A percentile compares a stretch with the other conserved stretches of the same genome.
Conservation (phyloP, 2,329 filamentous ascomycete genomes). For the Aurifilum marmelostoma region DNA sequence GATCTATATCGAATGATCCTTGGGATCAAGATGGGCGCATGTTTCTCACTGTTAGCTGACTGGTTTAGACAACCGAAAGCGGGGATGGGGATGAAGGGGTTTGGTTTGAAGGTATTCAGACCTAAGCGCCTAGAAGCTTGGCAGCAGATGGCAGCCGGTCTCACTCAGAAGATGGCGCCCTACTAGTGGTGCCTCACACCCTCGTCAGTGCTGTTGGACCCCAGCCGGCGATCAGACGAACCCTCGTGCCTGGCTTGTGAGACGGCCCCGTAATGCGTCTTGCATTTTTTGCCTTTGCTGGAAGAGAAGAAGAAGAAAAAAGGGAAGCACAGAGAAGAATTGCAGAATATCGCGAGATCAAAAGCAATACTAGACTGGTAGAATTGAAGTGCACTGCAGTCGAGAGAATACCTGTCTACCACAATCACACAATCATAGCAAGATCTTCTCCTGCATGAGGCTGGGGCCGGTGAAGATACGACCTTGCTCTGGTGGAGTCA, state of each 20-base stretch:
- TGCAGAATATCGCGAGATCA: neutral
- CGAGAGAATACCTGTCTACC: conserved; percentile 9
- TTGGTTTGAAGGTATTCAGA: neutral
- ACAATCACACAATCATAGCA: neutral
- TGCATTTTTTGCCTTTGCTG: too few relatives aligned
- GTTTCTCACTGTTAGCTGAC: neutral
- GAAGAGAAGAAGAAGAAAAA: too few relatives aligned
- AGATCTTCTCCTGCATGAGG: neutral
- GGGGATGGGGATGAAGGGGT: neutral
- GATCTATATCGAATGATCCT: conserved; percentile 20
- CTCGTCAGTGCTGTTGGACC: neutral
- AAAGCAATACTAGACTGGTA: too few relatives aligned
- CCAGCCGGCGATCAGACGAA: neutral
- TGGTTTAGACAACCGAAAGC: neutral
- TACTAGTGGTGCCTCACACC: neutral
- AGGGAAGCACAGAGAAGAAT: neutral
- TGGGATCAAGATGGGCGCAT: conserved; percentile 12
- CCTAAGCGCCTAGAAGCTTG: neutral
- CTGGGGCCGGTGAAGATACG: neutral
- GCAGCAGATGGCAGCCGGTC: neutral
- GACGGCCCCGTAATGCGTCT: neutral
- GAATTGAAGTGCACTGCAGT: too few relatives aligned
- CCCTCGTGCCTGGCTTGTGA: neutral
- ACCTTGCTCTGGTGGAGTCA: neutral
- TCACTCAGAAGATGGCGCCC: neutral